A percentile compares a stretch with the other conserved stretches of the same genome.
Conservation (phyloP, 2,329 filamentous ascomycete species). For the Aspergillus carbonarius region DNA sequence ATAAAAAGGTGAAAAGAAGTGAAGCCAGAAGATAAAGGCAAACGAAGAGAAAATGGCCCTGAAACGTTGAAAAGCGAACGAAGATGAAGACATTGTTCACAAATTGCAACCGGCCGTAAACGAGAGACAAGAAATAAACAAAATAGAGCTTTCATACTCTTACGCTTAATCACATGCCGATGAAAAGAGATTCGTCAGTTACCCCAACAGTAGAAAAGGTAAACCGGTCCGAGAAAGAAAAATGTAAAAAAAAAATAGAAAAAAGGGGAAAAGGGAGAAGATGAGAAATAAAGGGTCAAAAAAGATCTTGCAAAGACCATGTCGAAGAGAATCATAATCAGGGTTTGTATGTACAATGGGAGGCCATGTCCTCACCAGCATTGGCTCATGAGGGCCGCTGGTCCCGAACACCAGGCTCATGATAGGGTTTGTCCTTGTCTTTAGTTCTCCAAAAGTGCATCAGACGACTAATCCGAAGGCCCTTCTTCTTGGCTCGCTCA, state of each 20-base stretch:
- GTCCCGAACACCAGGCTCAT: slow-evolving; percentile 19
- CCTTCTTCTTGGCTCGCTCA: slow-evolving; percentile 45
- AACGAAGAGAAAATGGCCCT: slow-evolving; percentile 19
- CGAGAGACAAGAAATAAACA: slow-evolving; percentile 30
- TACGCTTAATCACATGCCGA: slow-evolving; percentile 28
- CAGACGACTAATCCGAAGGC: slow-evolving; percentile 47
- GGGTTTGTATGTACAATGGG: slow-evolving; percentile 16
- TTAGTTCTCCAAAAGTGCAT: slow-evolving; percentile 52
- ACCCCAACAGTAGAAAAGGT: slow-evolving; percentile 20
- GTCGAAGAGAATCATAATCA: slow-evolving; percentile 21
- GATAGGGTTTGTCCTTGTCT: slow-evolving; percentile 40
- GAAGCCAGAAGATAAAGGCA: slow-evolving; percentile 11
- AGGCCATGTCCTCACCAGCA: slow-evolving; percentile 15
- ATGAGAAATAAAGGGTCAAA: slow-evolving; percentile 6
- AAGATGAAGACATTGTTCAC: slow-evolving; percentile 24
- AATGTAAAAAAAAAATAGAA: slow-evolving; percentile 9
- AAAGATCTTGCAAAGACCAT: slow-evolving; percentile 21
- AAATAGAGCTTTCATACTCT: slow-evolving; percentile 32
- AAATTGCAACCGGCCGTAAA: slow-evolving; percentile 32
- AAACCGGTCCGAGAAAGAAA: slow-evolving; percentile 19
- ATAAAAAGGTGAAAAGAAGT: slow-evolving; percentile 7
- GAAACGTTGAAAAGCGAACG: slow-evolving; percentile 24
- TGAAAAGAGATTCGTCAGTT: slow-evolving; percentile 38
- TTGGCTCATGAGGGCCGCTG: slow-evolving; percentile 25
- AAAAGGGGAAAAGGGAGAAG: slow-evolving; percentile 6